A percentile compares a stretch with the other conserved stretches of the same genome.
phyloP scores from a whole-genome alignment of 345 rosid genomes.

The Eucalyptus dawsonii region DNA sequence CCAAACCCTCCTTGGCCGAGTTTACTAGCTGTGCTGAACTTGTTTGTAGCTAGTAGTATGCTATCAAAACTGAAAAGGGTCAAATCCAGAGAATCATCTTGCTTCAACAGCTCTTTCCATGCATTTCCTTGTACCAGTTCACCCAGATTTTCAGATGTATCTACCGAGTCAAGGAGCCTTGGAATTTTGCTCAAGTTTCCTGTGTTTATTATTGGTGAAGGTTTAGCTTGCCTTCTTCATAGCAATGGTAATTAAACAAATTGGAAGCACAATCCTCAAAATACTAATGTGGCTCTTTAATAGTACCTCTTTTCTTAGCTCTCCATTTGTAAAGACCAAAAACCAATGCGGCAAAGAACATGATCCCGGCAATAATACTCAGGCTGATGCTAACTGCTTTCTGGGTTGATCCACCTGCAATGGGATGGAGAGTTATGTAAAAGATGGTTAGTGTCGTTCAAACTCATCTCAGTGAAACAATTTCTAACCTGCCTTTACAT shows the following conservation, averaged over 20 bases:
- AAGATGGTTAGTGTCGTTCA: neutral
- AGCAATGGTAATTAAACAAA: neutral
- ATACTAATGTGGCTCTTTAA: neutral
- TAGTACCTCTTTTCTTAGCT: neutral
- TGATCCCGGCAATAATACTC: neutral
- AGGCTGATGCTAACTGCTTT: neutral
- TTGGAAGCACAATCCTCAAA: neutral
- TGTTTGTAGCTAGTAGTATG: neutral
- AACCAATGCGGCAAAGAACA: neutral
- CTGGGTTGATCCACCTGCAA: neutral
- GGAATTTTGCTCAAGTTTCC: neutral
- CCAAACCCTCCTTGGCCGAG: slow-evolving; percentile 2
- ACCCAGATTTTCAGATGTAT: neutral
- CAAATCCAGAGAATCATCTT: neutral
- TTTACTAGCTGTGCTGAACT: neutral
- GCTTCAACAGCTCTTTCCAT: neutral
- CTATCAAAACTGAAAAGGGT: neutral
- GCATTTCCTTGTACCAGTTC: neutral
- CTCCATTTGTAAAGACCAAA: neutral
- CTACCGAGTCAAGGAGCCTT: neutral
- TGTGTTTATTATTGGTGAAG: neutral
- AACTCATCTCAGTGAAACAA: neutral
- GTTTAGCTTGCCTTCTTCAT: neutral
- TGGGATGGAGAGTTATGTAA: neutral
- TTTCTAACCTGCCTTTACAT: slow-evolving; percentile 1